These are phyloP conservation scores for Yarrowia sp. DNA, from an alignment of 805 yeast species.

Conservation along the genomic window DNA sequence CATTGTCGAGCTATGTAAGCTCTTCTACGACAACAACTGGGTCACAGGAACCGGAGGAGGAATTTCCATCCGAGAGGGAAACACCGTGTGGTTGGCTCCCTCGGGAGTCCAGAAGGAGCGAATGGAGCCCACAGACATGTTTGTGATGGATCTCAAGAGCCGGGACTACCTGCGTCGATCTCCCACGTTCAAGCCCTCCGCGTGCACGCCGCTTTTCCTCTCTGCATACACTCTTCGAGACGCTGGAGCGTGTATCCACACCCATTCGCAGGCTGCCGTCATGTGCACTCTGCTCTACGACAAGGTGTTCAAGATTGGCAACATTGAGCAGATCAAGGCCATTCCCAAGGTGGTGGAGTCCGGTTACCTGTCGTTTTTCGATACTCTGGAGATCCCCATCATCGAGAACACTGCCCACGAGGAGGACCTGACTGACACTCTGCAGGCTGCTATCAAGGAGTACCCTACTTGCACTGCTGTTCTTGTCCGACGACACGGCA, in stretches of 20 bases:
- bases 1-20: slow-evolving; percentile 79
- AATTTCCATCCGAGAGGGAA: slow-evolving; percentile 69
- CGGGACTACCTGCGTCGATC: slow-evolving; percentile 68
- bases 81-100: slow-evolving; percentile 79
- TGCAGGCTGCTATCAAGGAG: slow-evolving; percentile 66
- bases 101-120: slow-evolving; percentile 96
- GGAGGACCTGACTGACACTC: slow-evolving; percentile 70
- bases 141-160: slow-evolving; percentile 68
- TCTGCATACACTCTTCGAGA: slow-evolving; percentile 69
- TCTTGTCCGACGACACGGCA: slow-evolving; percentile 90
- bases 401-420: slow-evolving; percentile 91
- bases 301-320: slow-evolving; percentile 74
- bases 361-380: slow-evolving; percentile 75
- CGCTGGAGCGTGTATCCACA: slow-evolving; percentile 94
- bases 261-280: slow-evolving; percentile 91
- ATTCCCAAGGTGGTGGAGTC: slow-evolving; percentile 71
- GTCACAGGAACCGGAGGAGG: slow-evolving; percentile 98
- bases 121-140: slow-evolving; percentile 80
- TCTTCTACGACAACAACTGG: slow-evolving; percentile 84
- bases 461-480: slow-evolving; percentile 87
- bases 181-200: slow-evolving; percentile 77
- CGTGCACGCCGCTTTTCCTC: slow-evolving; percentile 88
- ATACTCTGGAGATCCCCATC: slow-evolving; percentile 83
- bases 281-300: slow-evolving; percentile 74
- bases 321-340: slow-evolving; percentile 93